Percentiles rank a stretch among this genome's conserved stretches.
These are phyloP conservation scores for Saccharomycopsis synnaedendra DNA, from an alignment of 805 yeast genomes.

Conservation along the genomic window DNA sequence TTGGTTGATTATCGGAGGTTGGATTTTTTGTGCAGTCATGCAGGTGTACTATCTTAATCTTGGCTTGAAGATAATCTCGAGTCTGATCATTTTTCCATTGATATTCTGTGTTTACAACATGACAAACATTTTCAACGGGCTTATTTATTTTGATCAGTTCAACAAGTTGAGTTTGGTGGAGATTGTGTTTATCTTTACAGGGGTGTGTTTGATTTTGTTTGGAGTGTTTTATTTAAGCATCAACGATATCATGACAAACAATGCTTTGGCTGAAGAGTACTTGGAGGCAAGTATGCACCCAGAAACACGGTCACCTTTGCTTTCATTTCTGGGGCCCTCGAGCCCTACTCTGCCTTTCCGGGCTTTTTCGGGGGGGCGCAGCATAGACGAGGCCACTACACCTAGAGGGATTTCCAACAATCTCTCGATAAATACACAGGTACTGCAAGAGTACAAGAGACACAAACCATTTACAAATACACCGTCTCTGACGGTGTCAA, in stretches of 20 bases:
- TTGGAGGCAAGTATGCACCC: neutral
- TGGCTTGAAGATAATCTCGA: slow-evolving; percentile 59
- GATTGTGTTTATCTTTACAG: slow-evolving; percentile 35
- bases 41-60: slow-evolving; percentile 66
- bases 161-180: slow-evolving; percentile 24
- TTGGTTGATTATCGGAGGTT: slow-evolving; percentile 40
- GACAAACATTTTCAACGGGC: slow-evolving; percentile 52
- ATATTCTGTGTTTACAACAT: slow-evolving; percentile 78
- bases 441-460: neutral
- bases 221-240: slow-evolving; percentile 65
- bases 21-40: slow-evolving; percentile 52
- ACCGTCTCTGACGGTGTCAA: slow-evolving; percentile 6
- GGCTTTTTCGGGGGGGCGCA: neutral
- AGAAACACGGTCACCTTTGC: neutral
- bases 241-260: slow-evolving; percentile 24
- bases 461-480: neutral
- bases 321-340: too few relatives aligned
- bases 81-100: slow-evolving; percentile 73
- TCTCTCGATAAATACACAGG: neutral
- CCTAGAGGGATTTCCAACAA: neutral
- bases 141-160: slow-evolving; percentile 47
- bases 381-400: neutral
- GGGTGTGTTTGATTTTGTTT: slow-evolving; percentile 28
- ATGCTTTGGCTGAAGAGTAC: neutral
- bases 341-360: too few relatives aligned